Evolutionary conservation across 2,329 filamentous ascomycete genomes (phyloP), one percentile per base, ranked within the genome.

Genomic region (Bipolaris bicolor): DNA sequence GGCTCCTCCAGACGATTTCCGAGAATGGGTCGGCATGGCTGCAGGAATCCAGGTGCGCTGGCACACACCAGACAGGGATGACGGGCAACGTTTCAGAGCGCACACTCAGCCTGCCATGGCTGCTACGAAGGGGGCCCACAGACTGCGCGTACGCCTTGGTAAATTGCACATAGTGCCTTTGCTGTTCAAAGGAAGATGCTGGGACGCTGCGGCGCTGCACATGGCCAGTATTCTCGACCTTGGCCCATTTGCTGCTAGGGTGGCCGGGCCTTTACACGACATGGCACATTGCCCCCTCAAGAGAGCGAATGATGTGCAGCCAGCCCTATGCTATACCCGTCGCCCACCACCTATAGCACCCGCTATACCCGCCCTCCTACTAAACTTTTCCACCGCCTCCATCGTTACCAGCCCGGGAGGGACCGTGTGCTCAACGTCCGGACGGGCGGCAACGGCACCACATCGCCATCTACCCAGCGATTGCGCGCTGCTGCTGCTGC

Each of bases 21-120:
- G 54, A 44, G 56, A 61, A 58, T 65, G 64, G 33, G 57, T 47
- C 53, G 57, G 61, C 64, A 61, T 64, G 43, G 58, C 61, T 64
- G 52, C 56, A 56, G 52, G 49, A 37, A 40, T 43, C 34, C 29
- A 47, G 46, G 56, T 65, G 61, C 59, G 63, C 54, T 65, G 63
- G 63, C 62, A 63, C 49, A 52, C 57, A 58, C 49, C 62, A 54
- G 57, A 58, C 61, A 65, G 61, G 63, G 63, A 62, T 64, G 51
- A 55, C 46, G 55, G 63, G 44, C 41, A 45, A 50, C 44, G 55
- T 61, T 59, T 57, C 60, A 51, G 54, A 56, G 48, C 36, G 53
- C 48, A 43, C 48, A 43, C 61, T 60, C 57, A 62, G 61, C 60
- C 60, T 59, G 60, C 61, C 65, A 67, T 65, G 62, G 61, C 59